Base-by-base conservation (phyloP, 2,329 filamentous ascomycete species). In the Trichoderma pleuroti region DNA sequence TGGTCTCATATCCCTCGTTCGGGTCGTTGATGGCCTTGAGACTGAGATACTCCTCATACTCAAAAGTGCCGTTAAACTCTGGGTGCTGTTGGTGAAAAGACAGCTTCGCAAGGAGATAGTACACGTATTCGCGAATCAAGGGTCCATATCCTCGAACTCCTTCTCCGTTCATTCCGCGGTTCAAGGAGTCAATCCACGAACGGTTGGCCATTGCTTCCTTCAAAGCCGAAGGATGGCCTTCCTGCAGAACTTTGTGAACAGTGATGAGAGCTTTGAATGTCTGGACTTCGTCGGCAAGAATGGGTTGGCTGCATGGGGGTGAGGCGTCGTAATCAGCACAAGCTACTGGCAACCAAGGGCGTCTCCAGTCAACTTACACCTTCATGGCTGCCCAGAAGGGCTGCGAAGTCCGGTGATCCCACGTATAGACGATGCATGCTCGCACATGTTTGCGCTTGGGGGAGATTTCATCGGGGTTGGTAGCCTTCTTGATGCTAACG, bases 311-410 rank as follows among this genome's bases (percentile, higher is more conserved):
- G 75, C 65, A 71, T 70, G 70, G 26, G 32, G 26, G 26, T 26
- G 18, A 32, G 54, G 21, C n/a, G n/a, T 24, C 54, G 59, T 11
- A n/a, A 39, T 72, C 32, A 72, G 70, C 5, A 54, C 21, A 10
- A 26, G 21, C 18, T 28, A 14, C 5, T 14, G 16, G 28, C n/a
- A 42, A 21, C 16, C 5, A 24, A 8, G 34, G 2, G 52, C 28
- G 4, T 36, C 10, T n/a, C 21, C 42, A 30, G n/a, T 18, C 66
- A 84, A 87, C 91, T 76, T 87, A 97, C 92, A 98, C 94, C 89
- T 99, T 99, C 88, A 99, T 97, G 80, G 94, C 95, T 70, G 93
- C 90, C 96, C 96, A 99, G 82, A 99, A 99, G 79, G 94, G 93
- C 79, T 90, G 87, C 54, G 94, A 97, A 74, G 92, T 97, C 84